phyloP scores from a whole-genome alignment of 352 stramenopile genomes.

The Phytophthora sp. region DNA sequence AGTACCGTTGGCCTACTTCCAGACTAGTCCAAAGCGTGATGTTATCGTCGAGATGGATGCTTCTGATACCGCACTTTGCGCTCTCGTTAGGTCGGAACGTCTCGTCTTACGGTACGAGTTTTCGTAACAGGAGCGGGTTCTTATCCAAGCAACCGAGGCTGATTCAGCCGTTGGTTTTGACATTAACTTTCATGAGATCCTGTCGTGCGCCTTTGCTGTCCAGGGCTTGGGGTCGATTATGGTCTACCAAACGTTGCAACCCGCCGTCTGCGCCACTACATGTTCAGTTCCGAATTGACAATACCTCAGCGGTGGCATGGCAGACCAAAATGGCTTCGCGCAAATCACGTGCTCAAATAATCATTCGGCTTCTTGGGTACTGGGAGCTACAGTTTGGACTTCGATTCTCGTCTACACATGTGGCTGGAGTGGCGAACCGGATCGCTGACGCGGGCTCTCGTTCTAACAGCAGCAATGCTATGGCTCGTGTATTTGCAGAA shows the following conservation, averaged over 20 bases:
- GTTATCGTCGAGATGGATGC: slow-evolving; percentile 24
- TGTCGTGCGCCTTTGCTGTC: slow-evolving; percentile 21
- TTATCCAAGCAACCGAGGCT: neutral
- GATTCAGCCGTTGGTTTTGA: slow-evolving; percentile 12
- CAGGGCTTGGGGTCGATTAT: slow-evolving; percentile 19
- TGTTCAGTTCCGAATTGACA: no score
- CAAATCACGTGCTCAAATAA: slow-evolving; percentile 18
- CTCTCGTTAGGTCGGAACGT: neutral
- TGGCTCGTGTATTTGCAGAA: slow-evolving; percentile 2
- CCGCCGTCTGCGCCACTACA: no score
- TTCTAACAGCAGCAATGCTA: neutral
- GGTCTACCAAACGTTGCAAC: no score
- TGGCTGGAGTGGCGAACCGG: neutral
- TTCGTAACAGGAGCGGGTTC: neutral
- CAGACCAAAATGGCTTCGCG: no score
- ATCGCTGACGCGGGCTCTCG: slow-evolving; percentile 13
- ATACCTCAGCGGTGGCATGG: no score
- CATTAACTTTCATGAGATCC: slow-evolving; percentile 34
- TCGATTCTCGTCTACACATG: slow-evolving; percentile 21
- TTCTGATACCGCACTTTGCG: slow-evolving; percentile 16
- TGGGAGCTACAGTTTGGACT: slow-evolving; percentile 4
- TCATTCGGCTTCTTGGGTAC: neutral
- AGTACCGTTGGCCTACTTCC: slow-evolving; percentile 22
- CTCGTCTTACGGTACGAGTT: neutral
- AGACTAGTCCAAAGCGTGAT: neutral